phyloP scores from a whole-genome alignment of 257 asterid genomes.

The Coffea canephora region DNA sequence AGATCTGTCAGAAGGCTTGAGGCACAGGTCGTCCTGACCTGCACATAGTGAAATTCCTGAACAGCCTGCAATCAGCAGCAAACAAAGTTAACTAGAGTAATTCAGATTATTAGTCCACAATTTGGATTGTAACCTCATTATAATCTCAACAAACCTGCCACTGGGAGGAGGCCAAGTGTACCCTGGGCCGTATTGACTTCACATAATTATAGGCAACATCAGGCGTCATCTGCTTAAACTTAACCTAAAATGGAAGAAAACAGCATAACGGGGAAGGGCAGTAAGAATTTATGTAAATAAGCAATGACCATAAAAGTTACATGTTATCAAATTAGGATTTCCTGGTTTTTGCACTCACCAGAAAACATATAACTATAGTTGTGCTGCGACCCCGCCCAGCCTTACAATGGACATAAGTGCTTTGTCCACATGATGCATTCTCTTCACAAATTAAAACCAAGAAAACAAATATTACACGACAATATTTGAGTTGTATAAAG shows the following conservation, averaged over 20 bases:
- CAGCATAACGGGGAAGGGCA: background rate
- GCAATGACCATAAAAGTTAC: background rate
- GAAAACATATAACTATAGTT: conserved; percentile 47
- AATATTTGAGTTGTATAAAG: background rate
- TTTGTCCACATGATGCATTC: conserved; percentile 34
- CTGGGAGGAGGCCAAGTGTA: conserved; percentile 52
- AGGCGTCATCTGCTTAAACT: conserved; percentile 60
- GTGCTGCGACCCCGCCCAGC: conserved; percentile 60
- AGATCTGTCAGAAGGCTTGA: conserved; percentile 19
- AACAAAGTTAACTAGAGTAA: conserved; percentile 10
- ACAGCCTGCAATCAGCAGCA: conserved; percentile 42
- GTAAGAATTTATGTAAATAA: background rate
- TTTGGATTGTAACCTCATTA: background rate
- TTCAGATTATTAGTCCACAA: background rate
- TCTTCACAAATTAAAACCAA: conserved; percentile 17
- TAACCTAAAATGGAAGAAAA: conserved; percentile 36
- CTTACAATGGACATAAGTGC: conserved; percentile 53
- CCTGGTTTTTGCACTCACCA: conserved; percentile 31
- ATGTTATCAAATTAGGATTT: conserved; percentile 10
- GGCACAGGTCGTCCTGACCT: conserved; percentile 21
- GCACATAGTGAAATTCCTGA: conserved; percentile 38
- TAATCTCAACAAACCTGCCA: conserved; percentile 40
- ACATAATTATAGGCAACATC: conserved; percentile 58
- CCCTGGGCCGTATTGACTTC: conserved; percentile 67
- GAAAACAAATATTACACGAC: background rate